Percentiles rank a stretch among this genome's conserved stretches.
These are phyloP conservation scores for Brassica balearica DNA, from an alignment of 441 rosid species.

Conservation along the genomic window DNA sequence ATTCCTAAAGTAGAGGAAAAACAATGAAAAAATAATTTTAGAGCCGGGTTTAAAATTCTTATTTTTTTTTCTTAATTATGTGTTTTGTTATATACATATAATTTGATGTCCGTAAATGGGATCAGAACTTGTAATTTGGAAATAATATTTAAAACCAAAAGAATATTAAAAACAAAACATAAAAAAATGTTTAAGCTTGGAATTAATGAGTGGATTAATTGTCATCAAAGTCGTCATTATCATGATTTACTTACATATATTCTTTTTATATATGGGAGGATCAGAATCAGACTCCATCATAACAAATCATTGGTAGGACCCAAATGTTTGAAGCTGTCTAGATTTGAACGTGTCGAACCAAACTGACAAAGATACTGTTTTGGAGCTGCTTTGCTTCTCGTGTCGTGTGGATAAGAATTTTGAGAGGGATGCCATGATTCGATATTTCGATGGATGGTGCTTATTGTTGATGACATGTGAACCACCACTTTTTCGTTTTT, in stretches of 20 bases:
- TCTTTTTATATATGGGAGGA: conserved; percentile 7
- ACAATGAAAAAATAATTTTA: not conserved
- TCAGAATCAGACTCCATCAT: conserved; percentile 36
- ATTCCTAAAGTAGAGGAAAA: not conserved
- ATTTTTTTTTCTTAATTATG: not conserved
- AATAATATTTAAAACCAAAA: not conserved
- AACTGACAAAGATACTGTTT: conserved; percentile 45
- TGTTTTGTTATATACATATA: not conserved
- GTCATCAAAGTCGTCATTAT: conserved; percentile 42
- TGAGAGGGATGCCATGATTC: conserved; percentile 39
- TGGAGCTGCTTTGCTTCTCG: conserved; percentile 39
- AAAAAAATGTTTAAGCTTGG: not conserved
- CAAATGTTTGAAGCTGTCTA: conserved; percentile 36
- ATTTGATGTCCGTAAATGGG: not conserved
- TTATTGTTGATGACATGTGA: conserved; percentile 45
- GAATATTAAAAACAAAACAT: not conserved
- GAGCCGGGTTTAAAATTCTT: not conserved
- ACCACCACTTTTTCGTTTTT: conserved; percentile 39
- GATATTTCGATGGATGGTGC: conserved; percentile 35
- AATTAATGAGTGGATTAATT: conserved; percentile 31
- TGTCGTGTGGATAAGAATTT: conserved; percentile 46
- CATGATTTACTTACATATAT: conserved; percentile 22
- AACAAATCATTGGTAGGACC: conserved; percentile 45
- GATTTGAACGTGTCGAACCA: conserved; percentile 34
- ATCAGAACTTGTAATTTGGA: not conserved